Percentiles rank a stretch among this genome's conserved stretches.
Evolutionary conservation across 176 grass and related monocot genomes (phyloP).

Genomic region (Chrysopogon serrulatus): DNA sequence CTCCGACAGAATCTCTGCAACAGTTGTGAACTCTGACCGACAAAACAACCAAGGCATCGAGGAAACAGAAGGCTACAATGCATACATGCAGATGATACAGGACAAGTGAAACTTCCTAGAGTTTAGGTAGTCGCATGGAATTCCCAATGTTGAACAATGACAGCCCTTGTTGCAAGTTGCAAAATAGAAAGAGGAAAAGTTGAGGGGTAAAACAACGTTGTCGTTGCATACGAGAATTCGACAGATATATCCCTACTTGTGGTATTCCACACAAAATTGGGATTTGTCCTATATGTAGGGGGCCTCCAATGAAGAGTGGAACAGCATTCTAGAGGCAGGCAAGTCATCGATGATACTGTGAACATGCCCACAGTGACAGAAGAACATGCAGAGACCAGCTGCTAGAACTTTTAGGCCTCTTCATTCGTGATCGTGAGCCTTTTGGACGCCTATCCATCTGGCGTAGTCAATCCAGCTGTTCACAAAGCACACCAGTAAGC

Average conservation of each 20-base stretch:
- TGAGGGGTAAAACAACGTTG: not conserved
- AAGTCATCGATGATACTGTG: not conserved
- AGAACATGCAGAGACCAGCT: not conserved
- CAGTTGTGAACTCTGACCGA: not conserved
- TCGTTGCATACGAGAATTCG: slow-evolving; percentile 16
- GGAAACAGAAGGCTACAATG: not conserved
- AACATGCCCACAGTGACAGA: not conserved
- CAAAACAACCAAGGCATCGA: not conserved
- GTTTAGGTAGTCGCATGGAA: not conserved
- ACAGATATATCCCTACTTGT: not conserved
- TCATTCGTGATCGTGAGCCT: slow-evolving; percentile 24
- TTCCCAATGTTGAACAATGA: not conserved
- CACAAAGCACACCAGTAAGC: not conserved
- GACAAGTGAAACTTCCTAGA: not conserved
- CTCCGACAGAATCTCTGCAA: not conserved
- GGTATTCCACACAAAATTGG: not conserved
- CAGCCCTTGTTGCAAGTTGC: slow-evolving; percentile 9
- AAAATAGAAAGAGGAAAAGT: not conserved
- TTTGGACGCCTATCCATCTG: slow-evolving; percentile 66
- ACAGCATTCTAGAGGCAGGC: not conserved
- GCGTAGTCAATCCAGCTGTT: slow-evolving; percentile 87
- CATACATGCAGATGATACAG: not conserved
- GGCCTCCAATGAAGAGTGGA: not conserved
- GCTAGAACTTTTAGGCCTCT: slow-evolving; percentile 25
- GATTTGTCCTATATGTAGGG: not conserved